These are phyloP conservation scores for Solanum sejunctum DNA, from an alignment of 257 asterid genomes.

Conservation along the genomic window DNA sequence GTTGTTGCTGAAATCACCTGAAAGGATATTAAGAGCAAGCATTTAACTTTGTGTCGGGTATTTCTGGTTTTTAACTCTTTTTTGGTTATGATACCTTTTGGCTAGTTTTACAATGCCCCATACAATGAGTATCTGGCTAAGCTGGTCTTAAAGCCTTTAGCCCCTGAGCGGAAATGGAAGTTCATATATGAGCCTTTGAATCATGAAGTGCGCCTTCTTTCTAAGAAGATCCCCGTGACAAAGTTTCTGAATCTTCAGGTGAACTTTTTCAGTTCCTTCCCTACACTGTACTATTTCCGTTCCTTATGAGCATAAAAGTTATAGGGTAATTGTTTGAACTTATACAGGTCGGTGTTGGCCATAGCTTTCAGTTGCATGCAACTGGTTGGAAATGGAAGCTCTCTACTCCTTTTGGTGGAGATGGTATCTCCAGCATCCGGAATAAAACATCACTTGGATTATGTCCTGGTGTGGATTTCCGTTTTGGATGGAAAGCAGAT, in stretches of 20 bases:
- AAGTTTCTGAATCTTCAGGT: slow-evolving; percentile 94
- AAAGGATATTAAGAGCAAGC: background rate
- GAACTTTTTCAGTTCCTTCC: background rate
- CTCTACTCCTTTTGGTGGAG: slow-evolving; percentile 72
- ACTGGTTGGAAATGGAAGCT: slow-evolving; percentile 99
- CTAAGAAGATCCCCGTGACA: slow-evolving; percentile 84
- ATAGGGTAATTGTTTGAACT: background rate
- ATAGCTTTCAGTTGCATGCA: slow-evolving; percentile 75
- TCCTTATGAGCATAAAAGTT: background rate
- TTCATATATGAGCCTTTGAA: slow-evolving; percentile 68
- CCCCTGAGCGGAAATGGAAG: slow-evolving; percentile 77
- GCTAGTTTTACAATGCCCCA: slow-evolving; percentile 74
- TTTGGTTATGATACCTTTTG: background rate
- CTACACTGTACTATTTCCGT: background rate
- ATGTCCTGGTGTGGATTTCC: slow-evolving; percentile 87
- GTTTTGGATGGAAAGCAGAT: slow-evolving; percentile 96
- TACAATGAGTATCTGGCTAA: slow-evolving; percentile 79
- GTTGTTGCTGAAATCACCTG: background rate
- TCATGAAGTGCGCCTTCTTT: slow-evolving; percentile 86
- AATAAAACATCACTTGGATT: slow-evolving; percentile 84
- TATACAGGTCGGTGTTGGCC: slow-evolving; percentile 88
- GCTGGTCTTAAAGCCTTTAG: slow-evolving; percentile 84
- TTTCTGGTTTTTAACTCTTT: background rate
- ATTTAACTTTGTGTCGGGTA: background rate
- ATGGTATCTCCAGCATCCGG: slow-evolving; percentile 65